phyloP scores from a whole-genome alignment of 257 asterid species.

The Solanum pinnatisectum region DNA sequence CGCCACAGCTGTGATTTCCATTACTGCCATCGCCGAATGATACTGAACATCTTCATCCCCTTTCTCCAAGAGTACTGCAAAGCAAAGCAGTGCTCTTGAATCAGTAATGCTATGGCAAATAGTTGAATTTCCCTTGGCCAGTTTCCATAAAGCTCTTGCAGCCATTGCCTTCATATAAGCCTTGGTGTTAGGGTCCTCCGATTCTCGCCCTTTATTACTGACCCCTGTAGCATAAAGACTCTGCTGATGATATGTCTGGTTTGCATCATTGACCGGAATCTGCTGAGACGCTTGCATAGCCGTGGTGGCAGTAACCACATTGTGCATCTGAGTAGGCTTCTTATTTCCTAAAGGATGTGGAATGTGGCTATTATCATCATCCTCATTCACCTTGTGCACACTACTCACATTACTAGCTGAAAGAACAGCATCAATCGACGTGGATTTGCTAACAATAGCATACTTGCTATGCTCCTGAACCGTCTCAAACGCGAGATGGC shows the following conservation, averaged over 20 bases:
- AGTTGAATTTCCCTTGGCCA: constrained; percentile 51
- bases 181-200: constrained; percentile 67
- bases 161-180: constrained; percentile 73
- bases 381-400: not conserved
- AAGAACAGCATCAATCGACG: constrained; percentile 21
- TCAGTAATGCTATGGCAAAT: constrained; percentile 82
- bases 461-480: constrained; percentile 32
- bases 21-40: constrained; percentile 74
- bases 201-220: constrained; percentile 48
- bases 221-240: constrained; percentile 27
- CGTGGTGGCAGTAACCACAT: not conserved
- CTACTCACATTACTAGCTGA: constrained; percentile 10
- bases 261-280: not conserved
- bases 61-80: constrained; percentile 60
- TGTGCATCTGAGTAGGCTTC: not conserved
- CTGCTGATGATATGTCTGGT: constrained; percentile 12
- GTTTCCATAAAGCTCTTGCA: constrained; percentile 76
- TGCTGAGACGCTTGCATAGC: not conserved
- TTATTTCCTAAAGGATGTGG: not conserved
- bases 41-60: constrained; percentile 55
- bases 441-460: constrained; percentile 22
- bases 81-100: constrained; percentile 63
- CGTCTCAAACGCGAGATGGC: constrained; percentile 31
- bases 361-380: not conserved
- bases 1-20: constrained; percentile 38